Percentiles rank a stretch among this genome's conserved stretches.
phyloP scores from a whole-genome alignment of 257 asterid genomes.

The Scutellaria baicalensis region DNA sequence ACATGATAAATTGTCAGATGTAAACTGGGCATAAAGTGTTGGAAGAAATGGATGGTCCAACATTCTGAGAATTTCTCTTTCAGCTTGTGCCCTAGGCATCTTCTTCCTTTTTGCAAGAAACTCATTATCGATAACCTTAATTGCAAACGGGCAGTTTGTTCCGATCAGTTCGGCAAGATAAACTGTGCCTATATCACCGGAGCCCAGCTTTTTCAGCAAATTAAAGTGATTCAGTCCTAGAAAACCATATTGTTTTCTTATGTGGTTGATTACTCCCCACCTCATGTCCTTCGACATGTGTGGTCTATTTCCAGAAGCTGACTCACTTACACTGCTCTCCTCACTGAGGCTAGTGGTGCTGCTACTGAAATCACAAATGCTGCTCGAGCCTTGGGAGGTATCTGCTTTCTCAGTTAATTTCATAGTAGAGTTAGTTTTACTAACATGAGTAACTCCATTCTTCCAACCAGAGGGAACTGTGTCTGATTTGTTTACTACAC shows the following conservation, averaged over 20 bases:
- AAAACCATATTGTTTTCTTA: conserved; percentile 32
- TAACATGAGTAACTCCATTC: conserved; percentile 14
- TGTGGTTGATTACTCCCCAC: conserved; percentile 35
- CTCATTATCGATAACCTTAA: conserved; percentile 72
- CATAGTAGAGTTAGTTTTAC: conserved; percentile 22
- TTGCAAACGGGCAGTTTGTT: conserved; percentile 51
- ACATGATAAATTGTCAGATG: conserved; percentile 61
- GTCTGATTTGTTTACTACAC: conserved; percentile 23
- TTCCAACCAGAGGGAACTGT: conserved; percentile 20
- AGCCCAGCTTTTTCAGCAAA: conserved; percentile 61
- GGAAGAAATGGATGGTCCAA: conserved; percentile 82
- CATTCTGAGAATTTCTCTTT: conserved; percentile 59
- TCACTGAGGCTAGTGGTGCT: conserved; percentile 72
- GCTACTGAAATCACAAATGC: conserved; percentile 74
- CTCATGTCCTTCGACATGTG: conserved; percentile 75
- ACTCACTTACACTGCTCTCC: conserved; percentile 68
- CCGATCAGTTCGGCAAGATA: conserved; percentile 64
- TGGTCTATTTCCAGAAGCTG: conserved; percentile 58
- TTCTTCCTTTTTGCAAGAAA: conserved; percentile 61
- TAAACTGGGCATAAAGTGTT: conserved; percentile 61
- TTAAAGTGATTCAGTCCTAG: conserved; percentile 52
- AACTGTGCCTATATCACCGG: conserved; percentile 74
- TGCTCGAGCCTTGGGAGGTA: conserved; percentile 82
- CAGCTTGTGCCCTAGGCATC: conserved; percentile 69
- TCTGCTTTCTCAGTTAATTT: conserved; percentile 53